phyloP scores from a whole-genome alignment of 192 early-diverging fungal species.

The Allomyces arbusculus region DNA sequence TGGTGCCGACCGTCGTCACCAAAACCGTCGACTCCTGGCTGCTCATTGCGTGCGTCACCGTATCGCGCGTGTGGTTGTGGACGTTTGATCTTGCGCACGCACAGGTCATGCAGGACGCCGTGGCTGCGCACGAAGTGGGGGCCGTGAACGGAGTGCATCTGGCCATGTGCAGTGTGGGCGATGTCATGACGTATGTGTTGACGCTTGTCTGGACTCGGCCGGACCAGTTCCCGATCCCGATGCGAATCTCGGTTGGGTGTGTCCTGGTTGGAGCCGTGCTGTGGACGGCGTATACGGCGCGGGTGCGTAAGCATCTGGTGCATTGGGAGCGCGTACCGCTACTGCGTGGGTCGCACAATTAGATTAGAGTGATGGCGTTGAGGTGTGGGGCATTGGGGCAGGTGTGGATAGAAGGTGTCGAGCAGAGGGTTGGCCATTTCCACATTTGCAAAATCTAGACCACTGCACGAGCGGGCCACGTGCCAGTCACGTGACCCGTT shows the following conservation, averaged over 20 bases:
- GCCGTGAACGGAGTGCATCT: not conserved
- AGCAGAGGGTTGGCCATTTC: too few relatives aligned
- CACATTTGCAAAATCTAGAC: too few relatives aligned
- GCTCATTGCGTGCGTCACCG: not conserved
- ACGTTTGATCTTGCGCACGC: not conserved
- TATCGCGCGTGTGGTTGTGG: not conserved
- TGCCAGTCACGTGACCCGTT: too few relatives aligned
- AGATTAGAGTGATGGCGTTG: too few relatives aligned
- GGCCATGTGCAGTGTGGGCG: not conserved
- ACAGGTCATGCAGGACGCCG: not conserved
- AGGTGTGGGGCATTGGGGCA: too few relatives aligned
- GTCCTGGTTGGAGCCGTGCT: not conserved
- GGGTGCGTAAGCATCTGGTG: too few relatives aligned
- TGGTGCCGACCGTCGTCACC: not conserved
- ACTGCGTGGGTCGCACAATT: too few relatives aligned
- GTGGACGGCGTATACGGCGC: not conserved
- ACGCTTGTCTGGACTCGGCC: not conserved
- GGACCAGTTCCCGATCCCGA: not conserved
- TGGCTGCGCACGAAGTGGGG: not conserved
- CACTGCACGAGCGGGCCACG: too few relatives aligned
- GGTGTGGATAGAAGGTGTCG: too few relatives aligned
- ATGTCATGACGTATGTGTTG: not conserved
- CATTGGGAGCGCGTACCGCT: too few relatives aligned
- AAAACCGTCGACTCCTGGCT: not conserved
- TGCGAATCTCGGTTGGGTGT: not conserved